Evolutionary conservation across 202 grass and related monocot genomes (phyloP).

Genomic region (Brachypodium distachyon): DNA sequence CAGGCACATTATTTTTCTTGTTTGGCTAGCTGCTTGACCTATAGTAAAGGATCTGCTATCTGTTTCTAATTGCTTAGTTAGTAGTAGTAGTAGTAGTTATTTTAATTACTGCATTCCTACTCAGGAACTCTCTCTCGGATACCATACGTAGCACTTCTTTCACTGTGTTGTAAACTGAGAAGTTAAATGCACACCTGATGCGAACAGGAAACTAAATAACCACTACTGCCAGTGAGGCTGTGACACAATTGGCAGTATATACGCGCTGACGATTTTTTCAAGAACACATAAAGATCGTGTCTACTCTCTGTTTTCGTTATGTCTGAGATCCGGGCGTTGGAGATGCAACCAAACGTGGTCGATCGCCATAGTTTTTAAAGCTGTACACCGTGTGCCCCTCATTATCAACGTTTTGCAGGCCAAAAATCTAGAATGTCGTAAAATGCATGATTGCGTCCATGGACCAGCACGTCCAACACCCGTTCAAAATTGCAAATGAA

Average conservation of each 20-base stretch:
- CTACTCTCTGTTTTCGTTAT: background rate
- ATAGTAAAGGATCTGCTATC: background rate
- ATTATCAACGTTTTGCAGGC: constrained; percentile 11
- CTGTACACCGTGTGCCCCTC: background rate
- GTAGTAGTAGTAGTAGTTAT: background rate
- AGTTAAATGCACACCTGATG: background rate
- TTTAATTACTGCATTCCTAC: background rate
- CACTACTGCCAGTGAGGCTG: background rate
- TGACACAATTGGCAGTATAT: background rate
- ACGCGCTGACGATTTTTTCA: background rate
- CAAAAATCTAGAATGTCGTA: background rate
- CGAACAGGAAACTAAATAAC: background rate
- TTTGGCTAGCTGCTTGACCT: background rate
- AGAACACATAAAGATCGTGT: background rate
- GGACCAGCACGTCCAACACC: background rate
- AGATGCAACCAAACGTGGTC: background rate
- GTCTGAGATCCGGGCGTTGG: background rate
- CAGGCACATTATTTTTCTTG: background rate
- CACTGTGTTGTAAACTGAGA: background rate
- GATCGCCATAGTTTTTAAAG: background rate
- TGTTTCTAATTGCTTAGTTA: background rate
- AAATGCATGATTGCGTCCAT: background rate
- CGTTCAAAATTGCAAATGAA: background rate
- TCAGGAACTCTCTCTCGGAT: background rate
- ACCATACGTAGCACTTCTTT: background rate